Percentiles rank a stretch among this genome's conserved stretches.
These are phyloP conservation scores for Coniochaeta hoffmannii DNA, from an alignment of 2,329 filamentous ascomycete genomes.

Conservation along the genomic window DNA sequence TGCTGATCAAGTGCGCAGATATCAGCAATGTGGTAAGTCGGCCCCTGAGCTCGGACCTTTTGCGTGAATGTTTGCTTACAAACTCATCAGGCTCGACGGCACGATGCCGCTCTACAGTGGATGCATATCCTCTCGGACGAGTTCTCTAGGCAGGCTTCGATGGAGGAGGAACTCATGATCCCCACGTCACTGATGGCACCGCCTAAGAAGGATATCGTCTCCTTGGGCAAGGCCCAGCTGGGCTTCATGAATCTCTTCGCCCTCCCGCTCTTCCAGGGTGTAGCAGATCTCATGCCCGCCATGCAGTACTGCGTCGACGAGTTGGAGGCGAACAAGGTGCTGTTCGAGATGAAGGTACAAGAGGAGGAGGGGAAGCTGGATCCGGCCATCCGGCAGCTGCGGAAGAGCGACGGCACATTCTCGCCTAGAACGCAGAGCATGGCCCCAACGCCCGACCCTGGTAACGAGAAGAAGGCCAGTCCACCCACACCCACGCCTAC, in stretches of 20 bases:
- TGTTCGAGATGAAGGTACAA: conserved; percentile 64
- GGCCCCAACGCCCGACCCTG: conserved; percentile 14
- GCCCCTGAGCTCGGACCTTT: neutral
- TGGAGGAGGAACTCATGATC: conserved; percentile 85
- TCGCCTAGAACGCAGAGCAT: conserved; percentile 39
- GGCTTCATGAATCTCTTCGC: conserved; percentile 97
- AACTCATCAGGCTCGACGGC: conserved; percentile 65
- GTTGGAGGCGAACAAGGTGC: conserved; percentile 65
- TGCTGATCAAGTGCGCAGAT: conserved; percentile 96
- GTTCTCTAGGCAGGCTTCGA: conserved; percentile 84
- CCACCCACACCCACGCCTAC: conserved; percentile 1
- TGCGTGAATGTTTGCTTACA: conserved; percentile 7
- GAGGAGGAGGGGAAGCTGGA: conserved; percentile 52
- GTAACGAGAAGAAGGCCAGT: conserved; percentile 9
- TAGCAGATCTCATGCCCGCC: conserved; percentile 76
- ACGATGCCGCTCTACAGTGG: conserved; percentile 79
- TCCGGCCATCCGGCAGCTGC: conserved; percentile 17
- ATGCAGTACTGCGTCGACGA: conserved; percentile 82
- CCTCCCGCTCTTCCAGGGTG: conserved; percentile 80
- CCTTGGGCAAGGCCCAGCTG: conserved; percentile 80
- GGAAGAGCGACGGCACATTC: conserved; percentile 12
- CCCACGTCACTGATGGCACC: conserved; percentile 79
- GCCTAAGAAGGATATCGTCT: conserved; percentile 75
- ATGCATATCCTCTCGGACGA: conserved; percentile 92
- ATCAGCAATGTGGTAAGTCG: conserved; percentile 91